These are phyloP conservation scores for Phoma herbarum DNA, from an alignment of 2,329 filamentous ascomycete genomes.

Conservation along the genomic window DNA sequence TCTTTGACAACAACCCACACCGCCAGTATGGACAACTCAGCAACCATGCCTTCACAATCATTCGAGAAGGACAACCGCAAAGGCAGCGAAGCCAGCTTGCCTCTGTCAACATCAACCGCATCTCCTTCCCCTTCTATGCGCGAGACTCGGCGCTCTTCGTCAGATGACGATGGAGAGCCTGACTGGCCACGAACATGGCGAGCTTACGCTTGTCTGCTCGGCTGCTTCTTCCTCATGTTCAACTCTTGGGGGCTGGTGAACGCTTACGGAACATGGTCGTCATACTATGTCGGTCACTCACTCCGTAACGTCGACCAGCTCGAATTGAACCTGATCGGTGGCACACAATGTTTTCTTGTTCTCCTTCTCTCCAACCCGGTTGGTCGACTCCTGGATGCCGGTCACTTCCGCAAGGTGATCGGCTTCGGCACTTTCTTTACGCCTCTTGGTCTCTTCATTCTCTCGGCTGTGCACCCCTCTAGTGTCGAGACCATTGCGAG, in stretches of 20 bases:
- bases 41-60: constrained; percentile 26
- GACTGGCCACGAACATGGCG: constrained; percentile 57
- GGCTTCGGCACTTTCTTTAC: constrained; percentile 54
- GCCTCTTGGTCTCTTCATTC: constrained; percentile 56
- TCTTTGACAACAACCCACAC: constrained; percentile 4
- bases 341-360: constrained; percentile 58
- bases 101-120: constrained; percentile 37
- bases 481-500: constrained; percentile 48
- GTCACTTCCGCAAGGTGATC: constrained; percentile 53
- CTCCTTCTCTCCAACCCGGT: constrained; percentile 56
- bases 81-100: constrained; percentile 31
- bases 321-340: constrained; percentile 58
- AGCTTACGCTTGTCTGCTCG: constrained; percentile 56
- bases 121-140: constrained; percentile 35
- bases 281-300: constrained; percentile 59
- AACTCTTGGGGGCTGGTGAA: constrained; percentile 60
- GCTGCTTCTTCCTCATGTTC: constrained; percentile 62
- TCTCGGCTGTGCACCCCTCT: constrained; percentile 54
- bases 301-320: constrained; percentile 53
- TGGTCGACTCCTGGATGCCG: constrained; percentile 60
- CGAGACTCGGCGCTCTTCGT: constrained; percentile 27
- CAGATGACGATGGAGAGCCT: constrained; percentile 43
- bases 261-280: constrained; percentile 60
- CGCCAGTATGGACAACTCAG: constrained; percentile 16
- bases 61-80: constrained; percentile 34